phyloP scores from a whole-genome alignment of 306 rosid species.

The Dryas drummondii region DNA sequence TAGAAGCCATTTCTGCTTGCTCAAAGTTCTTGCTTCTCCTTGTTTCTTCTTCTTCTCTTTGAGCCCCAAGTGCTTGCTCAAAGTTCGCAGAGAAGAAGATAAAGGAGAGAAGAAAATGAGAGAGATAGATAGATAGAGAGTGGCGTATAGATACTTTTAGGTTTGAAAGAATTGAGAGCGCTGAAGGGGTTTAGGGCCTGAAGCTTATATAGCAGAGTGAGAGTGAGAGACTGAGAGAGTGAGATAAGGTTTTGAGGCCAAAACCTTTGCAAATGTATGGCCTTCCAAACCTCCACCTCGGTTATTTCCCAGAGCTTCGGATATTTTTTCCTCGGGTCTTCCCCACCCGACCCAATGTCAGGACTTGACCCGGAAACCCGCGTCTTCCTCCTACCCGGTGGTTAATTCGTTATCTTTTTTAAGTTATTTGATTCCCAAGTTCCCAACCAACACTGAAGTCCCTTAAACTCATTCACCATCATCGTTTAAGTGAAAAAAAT shows the following conservation, averaged over 20 bases:
- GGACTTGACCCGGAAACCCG: neutral
- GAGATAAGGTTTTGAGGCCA: slow-evolving; percentile 34
- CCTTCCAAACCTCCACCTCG: slow-evolving; percentile 49
- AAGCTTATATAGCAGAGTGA: slow-evolving; percentile 17
- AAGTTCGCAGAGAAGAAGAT: slow-evolving; percentile 2
- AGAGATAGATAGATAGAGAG: neutral
- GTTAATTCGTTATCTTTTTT: neutral
- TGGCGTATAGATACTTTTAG: slow-evolving; percentile 4
- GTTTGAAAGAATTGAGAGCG: neutral
- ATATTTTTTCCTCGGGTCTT: neutral
- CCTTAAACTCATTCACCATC: neutral
- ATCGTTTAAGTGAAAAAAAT: neutral
- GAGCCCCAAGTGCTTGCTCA: slow-evolving; percentile 15
- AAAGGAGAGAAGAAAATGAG: neutral
- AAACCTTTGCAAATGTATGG: slow-evolving; percentile 36
- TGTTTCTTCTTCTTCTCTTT: neutral
- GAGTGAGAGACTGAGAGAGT: slow-evolving; percentile 1
- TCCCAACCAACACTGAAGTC: neutral
- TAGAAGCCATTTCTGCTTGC: slow-evolving; percentile 52
- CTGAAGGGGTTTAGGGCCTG: neutral
- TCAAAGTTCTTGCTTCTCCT: neutral
- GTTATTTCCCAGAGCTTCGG: neutral
- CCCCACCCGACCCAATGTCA: neutral
- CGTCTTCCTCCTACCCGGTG: no score
- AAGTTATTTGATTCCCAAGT: neutral